phyloP scores from a whole-genome alignment of 352 stramenopile genomes.

The Thalassiosira allenii region DNA sequence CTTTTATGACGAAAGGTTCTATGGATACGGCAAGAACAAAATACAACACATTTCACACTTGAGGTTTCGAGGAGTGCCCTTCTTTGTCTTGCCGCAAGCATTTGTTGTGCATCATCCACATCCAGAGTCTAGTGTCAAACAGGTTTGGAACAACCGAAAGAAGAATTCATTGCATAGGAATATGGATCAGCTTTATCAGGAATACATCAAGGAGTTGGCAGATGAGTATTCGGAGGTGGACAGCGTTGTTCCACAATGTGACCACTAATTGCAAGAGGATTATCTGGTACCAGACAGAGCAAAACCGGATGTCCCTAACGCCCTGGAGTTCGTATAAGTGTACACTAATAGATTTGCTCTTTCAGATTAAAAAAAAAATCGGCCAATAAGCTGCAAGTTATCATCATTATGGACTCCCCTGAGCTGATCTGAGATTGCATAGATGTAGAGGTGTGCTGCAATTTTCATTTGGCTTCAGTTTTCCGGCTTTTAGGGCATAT shows the following conservation, averaged over 20 bases:
- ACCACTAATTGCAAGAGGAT: too few relatives aligned
- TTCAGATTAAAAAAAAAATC: too few relatives aligned
- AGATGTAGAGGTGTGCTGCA: too few relatives aligned
- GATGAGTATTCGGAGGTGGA: conserved; percentile 47
- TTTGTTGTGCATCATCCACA: conserved; percentile 87
- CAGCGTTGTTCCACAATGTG: conserved; percentile 38
- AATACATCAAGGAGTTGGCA: conserved; percentile 71
- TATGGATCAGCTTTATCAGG: conserved; percentile 79
- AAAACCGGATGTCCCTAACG: too few relatives aligned
- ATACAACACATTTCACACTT: conserved; percentile 87
- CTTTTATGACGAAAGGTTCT: conserved; percentile 87
- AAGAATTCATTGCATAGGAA: conserved; percentile 65
- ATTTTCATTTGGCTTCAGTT: too few relatives aligned
- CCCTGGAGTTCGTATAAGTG: too few relatives aligned
- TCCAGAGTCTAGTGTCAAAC: conserved; percentile 81
- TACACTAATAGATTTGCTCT: too few relatives aligned
- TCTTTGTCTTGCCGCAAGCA: conserved; percentile 79
- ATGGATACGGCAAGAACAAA: conserved; percentile 89
- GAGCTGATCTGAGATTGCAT: too few relatives aligned
- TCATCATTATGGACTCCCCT: too few relatives aligned
- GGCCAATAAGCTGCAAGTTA: too few relatives aligned
- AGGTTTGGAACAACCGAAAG: conserved; percentile 73
- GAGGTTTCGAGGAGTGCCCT: conserved; percentile 75
- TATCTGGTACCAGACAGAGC: too few relatives aligned
- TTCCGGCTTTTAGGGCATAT: too few relatives aligned